These are phyloP conservation scores for Tetrahymena borealis DNA, from an alignment of 73 alveolate genomes.

Conservation along the genomic window DNA sequence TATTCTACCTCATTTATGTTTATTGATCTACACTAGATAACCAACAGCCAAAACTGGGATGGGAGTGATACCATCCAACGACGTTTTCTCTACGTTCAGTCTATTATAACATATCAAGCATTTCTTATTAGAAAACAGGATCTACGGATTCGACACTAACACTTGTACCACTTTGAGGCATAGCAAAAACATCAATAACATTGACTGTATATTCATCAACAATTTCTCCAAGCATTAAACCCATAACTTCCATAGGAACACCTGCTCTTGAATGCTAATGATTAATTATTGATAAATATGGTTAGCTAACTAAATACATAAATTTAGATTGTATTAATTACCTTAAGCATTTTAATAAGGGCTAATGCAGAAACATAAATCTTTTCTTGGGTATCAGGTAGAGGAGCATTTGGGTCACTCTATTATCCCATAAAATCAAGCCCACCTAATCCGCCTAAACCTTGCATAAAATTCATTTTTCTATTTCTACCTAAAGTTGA, in stretches of 20 bases:
- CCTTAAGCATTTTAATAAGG: slow-evolving; percentile 76
- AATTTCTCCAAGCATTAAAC: slow-evolving; percentile 96
- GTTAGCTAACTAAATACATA: neutral
- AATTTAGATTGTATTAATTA: neutral
- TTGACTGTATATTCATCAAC: slow-evolving; percentile 95
- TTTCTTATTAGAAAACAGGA: slow-evolving; percentile 96
- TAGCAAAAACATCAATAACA: slow-evolving; percentile 98
- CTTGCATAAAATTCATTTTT: neutral
- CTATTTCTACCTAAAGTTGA: neutral
- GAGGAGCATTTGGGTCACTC: slow-evolving; percentile 17
- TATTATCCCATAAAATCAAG: neutral
- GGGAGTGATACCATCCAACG: slow-evolving; percentile 99
- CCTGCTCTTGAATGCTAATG: slow-evolving; percentile 88
- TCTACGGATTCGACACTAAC: slow-evolving; percentile 99
- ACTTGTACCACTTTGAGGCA: slow-evolving; percentile 99
- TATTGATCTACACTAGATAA: slow-evolving; percentile 58
- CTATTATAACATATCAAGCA: slow-evolving; percentile 97
- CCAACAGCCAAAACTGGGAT: slow-evolving; percentile 99
- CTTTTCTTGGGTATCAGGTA: slow-evolving; percentile 86
- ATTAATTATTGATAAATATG: neutral
- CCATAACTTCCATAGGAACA: slow-evolving; percentile 99
- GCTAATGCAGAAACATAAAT: slow-evolving; percentile 81
- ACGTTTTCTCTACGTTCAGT: slow-evolving; percentile 98
- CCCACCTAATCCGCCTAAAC: neutral
- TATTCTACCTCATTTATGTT: neutral